Percentiles rank a stretch among this genome's conserved stretches.
Evolutionary conservation across 306 rosid genomes (phyloP).

Genomic region (Sindora glabra): DNA sequence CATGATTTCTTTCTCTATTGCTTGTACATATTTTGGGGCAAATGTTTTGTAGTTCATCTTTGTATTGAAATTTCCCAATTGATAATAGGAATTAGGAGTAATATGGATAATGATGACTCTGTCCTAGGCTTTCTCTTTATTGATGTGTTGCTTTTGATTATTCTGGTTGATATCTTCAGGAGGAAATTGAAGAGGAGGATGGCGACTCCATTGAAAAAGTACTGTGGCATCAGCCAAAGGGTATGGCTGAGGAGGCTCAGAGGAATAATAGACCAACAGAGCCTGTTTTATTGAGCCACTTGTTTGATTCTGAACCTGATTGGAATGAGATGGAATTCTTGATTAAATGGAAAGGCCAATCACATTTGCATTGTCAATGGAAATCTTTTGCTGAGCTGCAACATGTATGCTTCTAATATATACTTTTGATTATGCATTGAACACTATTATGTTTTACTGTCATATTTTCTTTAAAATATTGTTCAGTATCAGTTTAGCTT

Average conservation of each 20-base stretch:
- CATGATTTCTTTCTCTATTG: background rate
- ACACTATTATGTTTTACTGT: background rate
- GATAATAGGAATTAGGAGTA: too few species aligned
- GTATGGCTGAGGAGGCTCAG: slow-evolving; percentile 78
- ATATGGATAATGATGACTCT: too few species aligned
- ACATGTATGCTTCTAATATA: slow-evolving; percentile 47
- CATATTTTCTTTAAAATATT: background rate
- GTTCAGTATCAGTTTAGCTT: background rate
- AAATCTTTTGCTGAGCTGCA: slow-evolving; percentile 90
- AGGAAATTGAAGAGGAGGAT: slow-evolving; percentile 92
- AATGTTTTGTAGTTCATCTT: slow-evolving; percentile 6
- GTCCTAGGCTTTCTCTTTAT: background rate
- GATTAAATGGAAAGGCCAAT: slow-evolving; percentile 99
- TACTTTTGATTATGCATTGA: slow-evolving; percentile 10
- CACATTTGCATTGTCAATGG: slow-evolving; percentile 99
- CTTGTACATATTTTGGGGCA: slow-evolving; percentile 6
- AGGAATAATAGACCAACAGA: slow-evolving; percentile 66
- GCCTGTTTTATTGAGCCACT: slow-evolving; percentile 68
- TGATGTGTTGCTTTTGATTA: slow-evolving; percentile 10
- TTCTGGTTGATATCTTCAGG: slow-evolving; percentile 38
- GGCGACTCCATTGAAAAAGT: slow-evolving; percentile 92
- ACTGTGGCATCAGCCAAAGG: slow-evolving; percentile 98
- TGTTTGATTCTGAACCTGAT: slow-evolving; percentile 78
- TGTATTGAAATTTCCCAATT: background rate
- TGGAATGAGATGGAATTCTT: slow-evolving; percentile 83